Evolutionary conservation across 306 rosid genomes (phyloP).

Genomic region (Sophora flavescens): DNA sequence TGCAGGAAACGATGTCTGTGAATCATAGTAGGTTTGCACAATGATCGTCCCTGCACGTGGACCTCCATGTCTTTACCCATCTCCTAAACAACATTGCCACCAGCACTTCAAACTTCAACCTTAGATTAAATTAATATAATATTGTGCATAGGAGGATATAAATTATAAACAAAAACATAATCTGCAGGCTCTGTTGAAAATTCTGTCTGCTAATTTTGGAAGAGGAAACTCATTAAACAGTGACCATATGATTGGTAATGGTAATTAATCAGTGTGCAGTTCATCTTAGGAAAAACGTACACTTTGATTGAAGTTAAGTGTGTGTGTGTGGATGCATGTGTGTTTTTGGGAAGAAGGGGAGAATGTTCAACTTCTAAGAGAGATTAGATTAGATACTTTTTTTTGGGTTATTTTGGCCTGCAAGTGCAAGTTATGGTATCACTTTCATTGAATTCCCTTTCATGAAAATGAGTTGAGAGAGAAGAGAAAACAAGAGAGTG

Average conservation of each 20-base stretch:
- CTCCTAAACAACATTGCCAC: background rate
- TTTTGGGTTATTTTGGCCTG: constrained; percentile 9
- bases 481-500: constrained; percentile 58
- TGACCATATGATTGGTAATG: constrained; percentile 40
- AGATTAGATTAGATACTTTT: constrained; percentile 18
- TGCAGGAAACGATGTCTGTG: constrained; percentile 47
- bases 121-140: constrained; percentile 47
- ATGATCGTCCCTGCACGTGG: constrained; percentile 82
- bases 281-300: constrained; percentile 17
- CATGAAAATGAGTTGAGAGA: constrained; percentile 65
- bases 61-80: constrained; percentile 57
- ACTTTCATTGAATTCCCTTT: constrained; percentile 67
- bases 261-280: constrained; percentile 27
- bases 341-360: constrained; percentile 32
- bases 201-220: constrained; percentile 34
- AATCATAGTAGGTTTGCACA: constrained; percentile 47
- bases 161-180: constrained; percentile 52
- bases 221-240: constrained; percentile 34
- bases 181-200: constrained; percentile 32
- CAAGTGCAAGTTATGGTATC: constrained; percentile 59
- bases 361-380: constrained; percentile 32
- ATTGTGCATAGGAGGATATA: constrained; percentile 40
- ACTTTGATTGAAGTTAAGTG: background rate
- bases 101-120: constrained; percentile 60
- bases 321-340: background rate